Base-by-base conservation (phyloP, 441 rosid species). In the Syzygium malaccense region DNA sequence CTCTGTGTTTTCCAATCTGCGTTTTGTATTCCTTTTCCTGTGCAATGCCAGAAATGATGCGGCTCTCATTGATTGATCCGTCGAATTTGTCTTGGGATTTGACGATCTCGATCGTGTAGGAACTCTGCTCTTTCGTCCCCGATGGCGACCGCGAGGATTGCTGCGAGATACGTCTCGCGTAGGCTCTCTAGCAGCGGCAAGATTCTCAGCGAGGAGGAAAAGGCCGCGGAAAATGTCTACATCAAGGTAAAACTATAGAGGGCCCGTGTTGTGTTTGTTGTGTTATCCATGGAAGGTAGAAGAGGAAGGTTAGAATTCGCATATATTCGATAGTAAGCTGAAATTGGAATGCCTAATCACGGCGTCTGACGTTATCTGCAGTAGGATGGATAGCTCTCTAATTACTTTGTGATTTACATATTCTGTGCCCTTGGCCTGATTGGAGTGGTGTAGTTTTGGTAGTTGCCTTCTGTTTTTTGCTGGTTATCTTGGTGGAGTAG, bases 201-300 rank as follows among this genome's bases (percentile, higher is more conserved):
- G 88, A 28, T 98, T 53, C 95, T 98, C 56, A 87, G 95, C 71
- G 99, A 98, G 93, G 99, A 98, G 94, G 99, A 97, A 92, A 98
- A 92, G 58, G 99, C 99, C 86, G 99, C 98, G 3, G 99, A 97
- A 90, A 98, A 94, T 91, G 90, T 98, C 88, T 98, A 93, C 95
- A 98, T 98, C 88, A 96, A 96, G 98, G 99, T 95, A 90, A 45
- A 45, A 87, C 58, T 2, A 45, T 4, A 11, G 28, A 89, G 33
- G 71, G 2, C 28, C 26, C 45, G 60, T 8, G 25, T 56, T 85
- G 78, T 33, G 7, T 80, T 45, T 71, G n/a, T 37, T 12, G 41
- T 37, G 83, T 71, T 37, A 25, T 37, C 23, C 80, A 71, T 37
- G 51, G 49, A 37, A 37, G 49, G 80, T 0, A 71, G 80, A 20